Evolutionary conservation across 2,329 filamentous ascomycete genomes (phyloP), one percentile per base, ranked within the genome.

Genomic region (Arthrocladium fulminans): DNA sequence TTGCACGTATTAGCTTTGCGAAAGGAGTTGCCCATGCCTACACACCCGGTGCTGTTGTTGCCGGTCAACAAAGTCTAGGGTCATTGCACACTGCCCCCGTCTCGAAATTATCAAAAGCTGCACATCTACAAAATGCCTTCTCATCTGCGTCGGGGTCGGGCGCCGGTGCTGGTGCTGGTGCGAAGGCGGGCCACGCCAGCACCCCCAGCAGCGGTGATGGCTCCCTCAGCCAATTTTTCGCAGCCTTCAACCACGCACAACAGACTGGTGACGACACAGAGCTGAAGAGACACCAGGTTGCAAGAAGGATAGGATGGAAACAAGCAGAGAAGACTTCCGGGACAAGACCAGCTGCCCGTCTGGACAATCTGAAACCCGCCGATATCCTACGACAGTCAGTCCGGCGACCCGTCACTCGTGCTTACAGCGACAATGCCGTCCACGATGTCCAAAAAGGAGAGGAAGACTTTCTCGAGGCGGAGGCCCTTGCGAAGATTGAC

Each of bases 1-100:
- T 97, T 77, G 88, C 94, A 81, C 90, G 92, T 76, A 86, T 90
- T 79, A 89, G 87, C 84, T 85, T 96, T 73, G 83, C 87, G 65
- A 97, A 97, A 75, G 88, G 89, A 64, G 85, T 97, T 69, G 90
- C 88, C 68, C 88, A 97, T 80, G 90, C 90, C 72, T 97, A 96
- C 79, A 89, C 89, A 61, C 90, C 97, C 69, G 95, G 89, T 55
- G 45, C 45, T 39, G 84, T 97, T 71, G 88, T 98, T 72, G 92
- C 92, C 64, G 90, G 88, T 62, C 88, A 88, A 56, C 88, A 95
- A 77, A 83, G 84, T 73, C 67, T 80, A 50, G 75, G 73, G 54
- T 69, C 74, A 35, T 71, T 81, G 60, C 67, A 71, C 51, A 69
- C 67, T 50, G 70, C 67, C 58, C 63, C 73, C 48, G 67, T 72